A percentile compares a stretch with the other conserved stretches of the same genome.
phyloP scores from a whole-genome alignment of 1,284 basidiomycete genomes.

The Leccinum pachyderme region DNA sequence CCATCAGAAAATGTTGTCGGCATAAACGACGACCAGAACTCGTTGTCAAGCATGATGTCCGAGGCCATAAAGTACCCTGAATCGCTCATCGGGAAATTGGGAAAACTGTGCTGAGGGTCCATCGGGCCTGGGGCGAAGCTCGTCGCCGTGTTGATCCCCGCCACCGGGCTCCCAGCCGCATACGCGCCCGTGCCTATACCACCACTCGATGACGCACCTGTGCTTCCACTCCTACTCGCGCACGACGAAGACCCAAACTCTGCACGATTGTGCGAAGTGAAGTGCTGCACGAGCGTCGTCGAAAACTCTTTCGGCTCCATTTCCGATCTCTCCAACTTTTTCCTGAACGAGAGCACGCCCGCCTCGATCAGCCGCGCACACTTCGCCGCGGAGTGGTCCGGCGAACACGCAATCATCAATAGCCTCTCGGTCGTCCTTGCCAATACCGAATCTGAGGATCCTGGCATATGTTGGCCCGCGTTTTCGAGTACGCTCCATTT shows the following conservation, averaged over 20 bases:
- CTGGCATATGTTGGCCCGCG: constrained; percentile 34
- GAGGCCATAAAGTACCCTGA: constrained; percentile 32
- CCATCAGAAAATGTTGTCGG: constrained; percentile 27
- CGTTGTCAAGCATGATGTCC: constrained; percentile 37
- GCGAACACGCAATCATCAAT: constrained; percentile 33
- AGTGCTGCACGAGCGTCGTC: constrained; percentile 25
- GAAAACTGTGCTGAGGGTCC: constrained; percentile 21
- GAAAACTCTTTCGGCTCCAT: constrained; percentile 20
- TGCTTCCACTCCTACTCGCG: constrained; percentile 15
- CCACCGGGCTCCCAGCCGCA: constrained; percentile 6
- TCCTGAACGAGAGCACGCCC: constrained; percentile 32
- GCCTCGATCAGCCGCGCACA: constrained; percentile 41
- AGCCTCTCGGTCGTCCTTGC: constrained; percentile 35
- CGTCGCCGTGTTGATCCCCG: not conserved
- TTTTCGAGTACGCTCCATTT: constrained; percentile 41
- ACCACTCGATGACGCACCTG: constrained; percentile 15
- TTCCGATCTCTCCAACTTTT: constrained; percentile 26
- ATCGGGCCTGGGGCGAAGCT: not conserved
- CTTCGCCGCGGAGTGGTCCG: constrained; percentile 41
- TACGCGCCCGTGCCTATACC: constrained; percentile 18
- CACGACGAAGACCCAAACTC: constrained; percentile 14
- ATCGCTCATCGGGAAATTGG: constrained; percentile 28
- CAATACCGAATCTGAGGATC: constrained; percentile 39
- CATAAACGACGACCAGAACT: constrained; percentile 41
- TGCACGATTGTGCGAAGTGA: constrained; percentile 15